Evolutionary conservation across 2,329 filamentous ascomycete species (phyloP), one percentile per base, ranked within the genome.

Genomic region (Fusarium torulosum): DNA sequence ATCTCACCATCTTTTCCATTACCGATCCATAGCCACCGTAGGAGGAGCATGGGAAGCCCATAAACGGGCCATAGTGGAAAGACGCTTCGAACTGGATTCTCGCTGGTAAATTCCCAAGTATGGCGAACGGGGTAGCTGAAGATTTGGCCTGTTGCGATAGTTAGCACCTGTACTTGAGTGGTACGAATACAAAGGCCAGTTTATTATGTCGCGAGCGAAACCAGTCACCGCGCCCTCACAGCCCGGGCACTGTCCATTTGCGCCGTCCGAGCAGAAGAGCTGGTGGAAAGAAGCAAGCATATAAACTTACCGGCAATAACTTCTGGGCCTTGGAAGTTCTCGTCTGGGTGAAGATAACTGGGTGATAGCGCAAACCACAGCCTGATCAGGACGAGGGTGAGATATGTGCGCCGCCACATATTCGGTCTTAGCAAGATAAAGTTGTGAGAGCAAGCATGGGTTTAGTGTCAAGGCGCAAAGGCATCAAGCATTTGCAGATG

Each of bases 321-420:
- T 83, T 99, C 96, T 17, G 96, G 96, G 35, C 96, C 96, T 82
- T 99, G 96, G 75, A 99, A 99, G 83, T 98, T 96, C 85, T 99
- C 96, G 82, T 99, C 96, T 7, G 96, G 96, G 79, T 99, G 96
- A 45, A 99, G 88, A 79, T 99, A 99, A 84, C 95, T 98, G 60
- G 96, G 92, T 67, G 91, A 94, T 69, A 98, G 83, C 63, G 96
- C 95, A 78, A 98, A 95, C 87, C 95, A 98, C 75, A 98, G 86
- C 79, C 96, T 91, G 75, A 97, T 88, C 71, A 96, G 83, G 75
- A 97, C 85, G 73, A 99, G 85, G 57, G 96, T 81, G 67, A 98
- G 84, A 81, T 97, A 97, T 66, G 90, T 88, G 79, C 94, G 90
- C 84, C 94, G 89, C 94, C 93, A 97, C 95, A 97, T 97, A 73